Conservation (phyloP, 306 rosid species). For the Rubus idaeus region DNA sequence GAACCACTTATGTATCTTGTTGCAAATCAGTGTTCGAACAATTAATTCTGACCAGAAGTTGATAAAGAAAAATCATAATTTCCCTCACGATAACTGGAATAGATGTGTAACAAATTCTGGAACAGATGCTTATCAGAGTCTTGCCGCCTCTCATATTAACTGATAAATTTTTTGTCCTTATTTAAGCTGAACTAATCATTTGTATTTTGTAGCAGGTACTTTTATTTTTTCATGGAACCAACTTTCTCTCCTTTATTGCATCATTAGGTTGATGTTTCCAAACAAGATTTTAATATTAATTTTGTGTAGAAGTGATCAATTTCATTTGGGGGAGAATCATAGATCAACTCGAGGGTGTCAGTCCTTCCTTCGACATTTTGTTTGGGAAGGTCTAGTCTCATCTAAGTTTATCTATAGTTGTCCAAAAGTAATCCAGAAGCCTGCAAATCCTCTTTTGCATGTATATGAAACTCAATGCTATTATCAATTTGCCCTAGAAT, state of each 20-base stretch:
- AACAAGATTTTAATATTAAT: background rate
- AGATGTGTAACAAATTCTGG: background rate
- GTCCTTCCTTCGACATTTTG: background rate
- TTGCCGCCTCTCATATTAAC: background rate
- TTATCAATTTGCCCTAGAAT: background rate
- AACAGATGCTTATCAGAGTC: background rate
- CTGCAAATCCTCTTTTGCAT: background rate
- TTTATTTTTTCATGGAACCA: background rate
- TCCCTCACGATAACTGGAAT: background rate
- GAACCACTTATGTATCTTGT: background rate
- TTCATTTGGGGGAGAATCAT: background rate
- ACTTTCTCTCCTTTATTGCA: background rate
- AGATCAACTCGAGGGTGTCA: background rate
- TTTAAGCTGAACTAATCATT: background rate
- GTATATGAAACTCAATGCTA: background rate
- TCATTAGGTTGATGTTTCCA: background rate
- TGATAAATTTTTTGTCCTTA: background rate
- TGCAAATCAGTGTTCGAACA: background rate
- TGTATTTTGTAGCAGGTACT: background rate
- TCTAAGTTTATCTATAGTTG: background rate
- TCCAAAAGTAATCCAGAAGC: background rate
- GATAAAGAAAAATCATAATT: background rate
- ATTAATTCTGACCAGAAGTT: background rate
- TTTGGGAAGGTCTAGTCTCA: background rate
- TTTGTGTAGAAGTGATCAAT: background rate